Base-by-base conservation (phyloP, 2,329 filamentous ascomycete genomes). In the Monilinia aucupariae region DNA sequence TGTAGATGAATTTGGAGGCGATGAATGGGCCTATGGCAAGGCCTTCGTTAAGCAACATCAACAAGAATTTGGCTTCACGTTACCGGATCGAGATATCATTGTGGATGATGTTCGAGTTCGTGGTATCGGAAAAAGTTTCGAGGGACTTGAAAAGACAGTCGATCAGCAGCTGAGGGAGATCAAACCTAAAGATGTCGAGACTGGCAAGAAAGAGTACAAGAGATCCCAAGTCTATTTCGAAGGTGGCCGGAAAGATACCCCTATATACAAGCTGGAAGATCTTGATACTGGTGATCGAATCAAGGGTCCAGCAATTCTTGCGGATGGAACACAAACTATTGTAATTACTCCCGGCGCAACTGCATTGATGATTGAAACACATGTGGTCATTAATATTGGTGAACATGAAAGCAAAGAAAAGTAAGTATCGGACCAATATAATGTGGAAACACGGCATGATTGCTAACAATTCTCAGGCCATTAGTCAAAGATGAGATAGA, bases 61-160 rank as follows among this genome's bases (percentile, higher is more conserved):
- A 59, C 92, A 94, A 72, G 92, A 97, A 72, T 97, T 97, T 72
- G 92, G 92, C 0, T 97, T 97, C 72, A 96, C 90, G 0, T 79
- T 97, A 2, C 85, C 86, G 30, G 90, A 96, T 64, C 82, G 92
- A 62, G 91, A 96, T 69, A 90, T 96, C 61, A 92, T 96, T 52
- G 82, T 97, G 9, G 92, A 96, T 66, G 92, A 96, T 74, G 89
- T 96, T 3, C 86, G 92, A 48, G 90, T 92, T 6, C 83, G 93
- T 63, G 91, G 91, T 17, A 96, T 96, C 66, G 92, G 91, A 53
- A 96, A 92, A 80, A 93, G 90, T 52, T 93, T 92, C 74, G 82
- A 89, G 60, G 87, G 89, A 52, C 78, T 88, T 37, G 89, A 91
- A 65, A 88, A 90, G 78, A 93, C 89, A 0, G 89, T 96, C 4